A percentile compares a stretch with the other conserved stretches of the same genome.
Evolutionary conservation across 768 basidiomycete species (phyloP).

Genomic region (Tylopilus sp.): DNA sequence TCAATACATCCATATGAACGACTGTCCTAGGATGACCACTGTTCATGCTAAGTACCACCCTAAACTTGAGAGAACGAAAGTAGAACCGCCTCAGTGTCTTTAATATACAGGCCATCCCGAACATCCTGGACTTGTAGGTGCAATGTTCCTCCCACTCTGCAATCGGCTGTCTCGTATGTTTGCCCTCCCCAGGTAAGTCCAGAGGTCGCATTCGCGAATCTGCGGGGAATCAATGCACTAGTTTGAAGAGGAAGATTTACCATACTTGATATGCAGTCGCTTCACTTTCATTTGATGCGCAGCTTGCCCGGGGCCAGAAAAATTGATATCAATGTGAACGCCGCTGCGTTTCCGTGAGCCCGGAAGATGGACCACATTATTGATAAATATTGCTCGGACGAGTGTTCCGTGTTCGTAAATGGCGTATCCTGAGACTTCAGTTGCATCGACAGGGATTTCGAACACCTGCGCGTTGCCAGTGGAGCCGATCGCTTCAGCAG

Average conservation of each 20-base stretch:
- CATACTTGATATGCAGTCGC: constrained; percentile 44
- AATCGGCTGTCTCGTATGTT: constrained; percentile 51
- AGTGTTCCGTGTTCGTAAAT: constrained; percentile 48
- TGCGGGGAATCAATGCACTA: constrained; percentile 14
- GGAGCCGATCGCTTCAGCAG: constrained; percentile 53
- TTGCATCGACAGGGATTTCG: constrained; percentile 48
- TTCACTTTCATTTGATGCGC: constrained; percentile 43
- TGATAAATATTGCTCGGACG: constrained; percentile 54
- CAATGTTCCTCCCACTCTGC: constrained; percentile 36
- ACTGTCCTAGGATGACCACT: too few relatives aligned
- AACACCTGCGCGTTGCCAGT: constrained; percentile 39
- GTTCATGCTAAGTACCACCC: too few relatives aligned
- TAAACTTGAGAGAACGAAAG: constrained; percentile 11
- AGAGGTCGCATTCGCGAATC: constrained; percentile 47
- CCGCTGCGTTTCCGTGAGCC: constrained; percentile 35
- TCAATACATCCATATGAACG: too few relatives aligned
- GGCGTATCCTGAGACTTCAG: constrained; percentile 56
- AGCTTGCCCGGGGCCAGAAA: constrained; percentile 26
- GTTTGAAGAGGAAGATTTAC: not conserved
- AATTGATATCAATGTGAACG: constrained; percentile 41
- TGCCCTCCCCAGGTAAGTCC: constrained; percentile 58
- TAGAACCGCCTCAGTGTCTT: constrained; percentile 46
- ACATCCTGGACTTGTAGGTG: constrained; percentile 30
- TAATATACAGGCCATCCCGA: constrained; percentile 40
- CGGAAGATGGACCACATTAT: constrained; percentile 49